Evolutionary conservation across 139 green algal species (phyloP).

Genomic region (Chlorella sp.): DNA sequence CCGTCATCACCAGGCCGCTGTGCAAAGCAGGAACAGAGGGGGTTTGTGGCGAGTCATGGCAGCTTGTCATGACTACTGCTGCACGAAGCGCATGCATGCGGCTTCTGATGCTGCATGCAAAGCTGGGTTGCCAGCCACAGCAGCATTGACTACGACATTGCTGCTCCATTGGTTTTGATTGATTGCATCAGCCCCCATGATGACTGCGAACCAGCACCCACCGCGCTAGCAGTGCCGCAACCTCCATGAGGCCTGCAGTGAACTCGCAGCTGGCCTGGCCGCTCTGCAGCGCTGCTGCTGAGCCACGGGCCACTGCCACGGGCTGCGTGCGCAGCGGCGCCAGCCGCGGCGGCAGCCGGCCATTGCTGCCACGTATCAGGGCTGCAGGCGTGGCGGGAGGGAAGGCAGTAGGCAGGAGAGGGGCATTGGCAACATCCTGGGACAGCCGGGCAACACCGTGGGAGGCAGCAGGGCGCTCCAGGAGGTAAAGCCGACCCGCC

Average conservation of each 20-base stretch:
- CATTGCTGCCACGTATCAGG: conserved; percentile 24
- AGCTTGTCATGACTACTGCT: background rate
- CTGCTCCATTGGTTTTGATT: background rate
- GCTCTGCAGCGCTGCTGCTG: conserved; percentile 30
- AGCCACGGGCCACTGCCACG: conserved; percentile 39
- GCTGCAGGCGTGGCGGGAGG: background rate
- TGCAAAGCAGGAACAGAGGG: background rate
- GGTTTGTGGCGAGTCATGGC: background rate
- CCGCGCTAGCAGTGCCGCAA: conserved; percentile 39
- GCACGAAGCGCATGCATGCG: background rate
- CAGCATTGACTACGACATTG: background rate
- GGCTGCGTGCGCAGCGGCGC: conserved; percentile 37
- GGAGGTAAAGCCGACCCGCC: background rate
- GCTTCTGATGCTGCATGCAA: background rate
- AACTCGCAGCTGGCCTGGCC: conserved; percentile 30
- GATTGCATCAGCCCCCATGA: background rate
- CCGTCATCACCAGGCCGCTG: conserved; percentile 25
- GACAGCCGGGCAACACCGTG: background rate
- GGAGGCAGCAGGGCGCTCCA: background rate
- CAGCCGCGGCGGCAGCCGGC: conserved; percentile 22
- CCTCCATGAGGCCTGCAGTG: conserved; percentile 32
- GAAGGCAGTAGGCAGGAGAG: background rate
- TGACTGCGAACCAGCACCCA: background rate
- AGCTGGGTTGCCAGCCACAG: background rate
- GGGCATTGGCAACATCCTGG: no score